phyloP scores from a whole-genome alignment of 257 asterid genomes.

The Phtheirospermum japonicum region DNA sequence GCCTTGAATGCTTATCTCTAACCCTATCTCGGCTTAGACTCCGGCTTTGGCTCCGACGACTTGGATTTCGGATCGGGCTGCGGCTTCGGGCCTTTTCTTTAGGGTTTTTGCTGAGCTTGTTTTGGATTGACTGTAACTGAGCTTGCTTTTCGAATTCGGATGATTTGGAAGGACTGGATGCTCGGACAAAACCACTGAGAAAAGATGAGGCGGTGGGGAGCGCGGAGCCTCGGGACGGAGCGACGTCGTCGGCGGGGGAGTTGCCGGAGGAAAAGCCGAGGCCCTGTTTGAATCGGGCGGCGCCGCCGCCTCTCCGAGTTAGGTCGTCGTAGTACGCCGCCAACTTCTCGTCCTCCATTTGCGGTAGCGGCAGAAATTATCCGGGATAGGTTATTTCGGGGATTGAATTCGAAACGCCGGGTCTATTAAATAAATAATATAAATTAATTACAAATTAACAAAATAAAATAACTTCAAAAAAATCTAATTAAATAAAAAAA shows the following conservation, averaged over 20 bases:
- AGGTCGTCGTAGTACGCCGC: conserved; percentile 93
- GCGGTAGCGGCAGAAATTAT: conserved; percentile 18
- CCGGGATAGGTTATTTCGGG: neutral
- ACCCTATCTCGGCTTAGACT: conserved; percentile 38
- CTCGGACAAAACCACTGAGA: conserved; percentile 66
- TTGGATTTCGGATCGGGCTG: conserved; percentile 30
- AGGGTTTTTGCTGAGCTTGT: conserved; percentile 65
- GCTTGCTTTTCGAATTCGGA: conserved; percentile 53
- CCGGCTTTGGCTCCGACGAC: conserved; percentile 34
- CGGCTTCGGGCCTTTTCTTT: conserved; percentile 34
- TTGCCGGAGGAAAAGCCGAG: conserved; percentile 67
- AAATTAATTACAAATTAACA: no score
- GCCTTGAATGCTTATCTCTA: conserved; percentile 32
- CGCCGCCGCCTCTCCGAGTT: conserved; percentile 83
- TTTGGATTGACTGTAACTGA: conserved; percentile 60
- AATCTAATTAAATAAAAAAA: no score
- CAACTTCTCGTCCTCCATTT: conserved; percentile 90
- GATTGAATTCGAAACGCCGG: neutral
- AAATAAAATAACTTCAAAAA: no score
- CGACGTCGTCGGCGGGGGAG: conserved; percentile 39
- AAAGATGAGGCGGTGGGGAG: conserved; percentile 59
- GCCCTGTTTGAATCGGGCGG: conserved; percentile 89
- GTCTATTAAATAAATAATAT: no score
- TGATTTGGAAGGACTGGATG: conserved; percentile 66
- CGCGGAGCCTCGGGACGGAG: conserved; percentile 65